These are phyloP conservation scores for Aureobasidium sp. DNA, from an alignment of 2,329 filamentous ascomycete species.

Conservation along the genomic window DNA sequence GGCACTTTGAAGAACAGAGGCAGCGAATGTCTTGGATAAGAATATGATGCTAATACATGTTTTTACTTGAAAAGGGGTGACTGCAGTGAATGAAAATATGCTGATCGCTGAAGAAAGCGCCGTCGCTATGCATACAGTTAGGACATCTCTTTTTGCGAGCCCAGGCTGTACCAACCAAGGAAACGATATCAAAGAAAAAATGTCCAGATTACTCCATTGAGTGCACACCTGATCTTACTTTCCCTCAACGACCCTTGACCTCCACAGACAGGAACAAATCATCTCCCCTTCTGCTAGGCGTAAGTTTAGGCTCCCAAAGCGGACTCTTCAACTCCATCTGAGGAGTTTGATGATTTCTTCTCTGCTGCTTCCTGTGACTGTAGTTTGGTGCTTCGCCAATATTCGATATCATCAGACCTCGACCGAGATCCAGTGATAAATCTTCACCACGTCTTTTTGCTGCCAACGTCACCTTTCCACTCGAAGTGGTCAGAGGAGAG, in stretches of 20 bases:
- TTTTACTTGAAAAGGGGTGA: background rate
- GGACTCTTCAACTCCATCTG: constrained; percentile 29
- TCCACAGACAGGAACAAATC: constrained; percentile 47
- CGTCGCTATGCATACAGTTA: constrained; percentile 10
- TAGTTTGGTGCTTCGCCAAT: constrained; percentile 19
- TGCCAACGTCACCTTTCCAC: background rate
- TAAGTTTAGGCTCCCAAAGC: constrained; percentile 56
- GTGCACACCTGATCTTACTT: background rate
- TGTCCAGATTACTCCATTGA: constrained; percentile 13
- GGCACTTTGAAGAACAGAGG: no score
- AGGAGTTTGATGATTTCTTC: background rate
- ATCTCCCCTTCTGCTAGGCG: constrained; percentile 57
- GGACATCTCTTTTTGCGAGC: background rate
- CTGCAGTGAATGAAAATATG: background rate
- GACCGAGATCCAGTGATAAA: background rate
- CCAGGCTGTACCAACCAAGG: background rate
- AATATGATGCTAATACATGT: background rate
- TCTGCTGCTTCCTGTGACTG: constrained; percentile 13
- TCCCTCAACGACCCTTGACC: constrained; percentile 17
- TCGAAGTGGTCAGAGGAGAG: constrained; percentile 16
- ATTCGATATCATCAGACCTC: constrained; percentile 12
- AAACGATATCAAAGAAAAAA: background rate
- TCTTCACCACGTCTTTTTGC: background rate
- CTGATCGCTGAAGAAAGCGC: background rate
- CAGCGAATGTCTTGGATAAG: background rate